These are phyloP conservation scores for Euphorbia lathyris DNA, from an alignment of 345 rosid genomes.

Conservation along the genomic window DNA sequence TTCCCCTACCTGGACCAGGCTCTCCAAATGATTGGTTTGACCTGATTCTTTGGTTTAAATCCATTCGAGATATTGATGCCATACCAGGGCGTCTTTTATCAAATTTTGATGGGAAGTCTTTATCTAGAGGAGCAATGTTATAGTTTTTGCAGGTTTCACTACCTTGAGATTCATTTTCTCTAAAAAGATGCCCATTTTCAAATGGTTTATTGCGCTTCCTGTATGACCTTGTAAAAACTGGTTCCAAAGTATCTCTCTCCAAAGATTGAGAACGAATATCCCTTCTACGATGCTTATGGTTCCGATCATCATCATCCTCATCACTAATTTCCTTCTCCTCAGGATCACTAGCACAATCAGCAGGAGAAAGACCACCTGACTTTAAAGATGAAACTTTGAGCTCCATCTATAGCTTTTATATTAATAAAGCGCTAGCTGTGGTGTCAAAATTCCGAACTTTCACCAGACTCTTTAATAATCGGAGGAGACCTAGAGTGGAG, in stretches of 20 bases:
- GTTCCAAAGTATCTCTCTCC: slow-evolving; percentile 65
- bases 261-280: slow-evolving; percentile 66
- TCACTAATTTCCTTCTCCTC: slow-evolving; percentile 95
- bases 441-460: slow-evolving; percentile 22
- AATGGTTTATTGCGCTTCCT: slow-evolving; percentile 60
- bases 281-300: slow-evolving; percentile 87
- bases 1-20: slow-evolving; percentile 68
- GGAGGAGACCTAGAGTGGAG: slow-evolving; percentile 24
- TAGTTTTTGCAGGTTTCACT: slow-evolving; percentile 43
- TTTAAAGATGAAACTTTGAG: slow-evolving; percentile 68
- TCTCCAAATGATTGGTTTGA: slow-evolving; percentile 60
- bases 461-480: slow-evolving; percentile 17
- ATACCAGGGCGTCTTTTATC: slow-evolving; percentile 60
- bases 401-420: slow-evolving; percentile 46
- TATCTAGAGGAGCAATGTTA: slow-evolving; percentile 39
- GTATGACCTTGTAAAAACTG: slow-evolving; percentile 51
- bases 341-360: slow-evolving; percentile 68
- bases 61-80: slow-evolving; percentile 46
- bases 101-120: slow-evolving; percentile 42
- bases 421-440: slow-evolving; percentile 11
- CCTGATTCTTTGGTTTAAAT: slow-evolving; percentile 58
- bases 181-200: slow-evolving; percentile 58
- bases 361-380: slow-evolving; percentile 54
- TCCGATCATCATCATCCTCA: slow-evolving; percentile 97
- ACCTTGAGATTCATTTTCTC: slow-evolving; percentile 57